phyloP scores from a whole-genome alignment of 257 asterid genomes.

The Rauvolfia tetraphylla region DNA sequence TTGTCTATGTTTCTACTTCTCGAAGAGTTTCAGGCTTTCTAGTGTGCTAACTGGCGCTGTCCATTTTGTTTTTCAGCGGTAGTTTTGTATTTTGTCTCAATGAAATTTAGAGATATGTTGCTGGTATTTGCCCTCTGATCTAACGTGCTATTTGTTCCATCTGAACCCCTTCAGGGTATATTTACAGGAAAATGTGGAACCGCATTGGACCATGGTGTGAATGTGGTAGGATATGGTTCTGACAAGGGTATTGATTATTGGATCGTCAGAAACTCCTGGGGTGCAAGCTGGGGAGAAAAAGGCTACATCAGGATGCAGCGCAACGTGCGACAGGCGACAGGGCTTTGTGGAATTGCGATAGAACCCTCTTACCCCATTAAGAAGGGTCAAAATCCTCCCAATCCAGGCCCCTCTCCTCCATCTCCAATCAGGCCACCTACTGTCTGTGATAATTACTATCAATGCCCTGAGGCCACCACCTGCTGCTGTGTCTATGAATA shows the following conservation, averaged over 20 bases:
- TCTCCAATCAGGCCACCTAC: slow-evolving; percentile 51
- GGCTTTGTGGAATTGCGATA: slow-evolving; percentile 67
- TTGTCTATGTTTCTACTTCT: neutral
- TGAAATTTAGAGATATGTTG: neutral
- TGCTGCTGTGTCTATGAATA: slow-evolving; percentile 65
- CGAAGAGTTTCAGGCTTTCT: neutral
- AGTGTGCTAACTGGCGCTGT: neutral
- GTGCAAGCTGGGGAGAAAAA: slow-evolving; percentile 62
- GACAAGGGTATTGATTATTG: slow-evolving; percentile 57
- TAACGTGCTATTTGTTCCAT: neutral
- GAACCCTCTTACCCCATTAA: slow-evolving; percentile 76
- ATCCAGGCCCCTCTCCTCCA: slow-evolving; percentile 75
- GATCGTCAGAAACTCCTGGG: slow-evolving; percentile 87
- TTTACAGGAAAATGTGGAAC: slow-evolving; percentile 59
- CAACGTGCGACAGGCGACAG: slow-evolving; percentile 34
- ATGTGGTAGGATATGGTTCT: slow-evolving; percentile 62
- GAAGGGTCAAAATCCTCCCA: slow-evolving; percentile 61
- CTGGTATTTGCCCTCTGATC: neutral
- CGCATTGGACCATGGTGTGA: slow-evolving; percentile 72
- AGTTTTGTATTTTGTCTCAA: neutral
- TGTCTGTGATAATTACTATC: slow-evolving; percentile 38
- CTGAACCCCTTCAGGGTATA: slow-evolving; percentile 46
- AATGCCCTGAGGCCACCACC: slow-evolving; percentile 58
- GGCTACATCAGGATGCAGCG: slow-evolving; percentile 78
- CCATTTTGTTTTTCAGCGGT: neutral